Evolutionary conservation across 345 rosid species (phyloP).

Genomic region (Gossypium longicalyx): DNA sequence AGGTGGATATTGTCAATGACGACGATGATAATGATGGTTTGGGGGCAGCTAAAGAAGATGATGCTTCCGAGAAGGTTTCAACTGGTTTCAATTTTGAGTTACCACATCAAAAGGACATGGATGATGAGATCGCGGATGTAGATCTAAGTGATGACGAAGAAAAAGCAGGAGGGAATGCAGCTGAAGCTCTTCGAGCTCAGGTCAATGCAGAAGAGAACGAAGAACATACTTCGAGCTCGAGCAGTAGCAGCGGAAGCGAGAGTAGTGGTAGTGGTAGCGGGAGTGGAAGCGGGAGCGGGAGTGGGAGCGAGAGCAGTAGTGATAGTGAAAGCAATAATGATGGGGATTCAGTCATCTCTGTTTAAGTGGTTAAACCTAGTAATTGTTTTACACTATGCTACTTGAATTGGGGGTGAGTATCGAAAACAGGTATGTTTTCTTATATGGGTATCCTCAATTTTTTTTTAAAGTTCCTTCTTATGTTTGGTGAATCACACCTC

Average conservation of each 20-base stretch:
- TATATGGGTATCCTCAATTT: not conserved
- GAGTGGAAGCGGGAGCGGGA: conserved; percentile 42
- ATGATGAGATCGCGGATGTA: conserved; percentile 79
- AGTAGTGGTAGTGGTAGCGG: conserved; percentile 42
- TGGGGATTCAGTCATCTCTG: conserved; percentile 34
- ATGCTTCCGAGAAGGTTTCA: conserved; percentile 27
- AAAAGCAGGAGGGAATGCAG: conserved; percentile 59
- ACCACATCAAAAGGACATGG: conserved; percentile 47
- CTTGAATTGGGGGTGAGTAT: not conserved
- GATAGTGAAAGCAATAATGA: conserved; percentile 5
- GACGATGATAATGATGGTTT: conserved; percentile 28
- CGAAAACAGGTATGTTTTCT: not conserved
- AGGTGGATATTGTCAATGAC: conserved; percentile 36
- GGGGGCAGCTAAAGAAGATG: conserved; percentile 19
- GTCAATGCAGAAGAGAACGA: conserved; percentile 51
- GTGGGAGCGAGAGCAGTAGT: conserved; percentile 33
- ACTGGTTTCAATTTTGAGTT: conserved; percentile 50
- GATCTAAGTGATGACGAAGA: conserved; percentile 61
- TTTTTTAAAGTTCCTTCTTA: not conserved
- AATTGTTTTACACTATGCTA: not conserved
- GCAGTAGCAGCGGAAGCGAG: conserved; percentile 55
- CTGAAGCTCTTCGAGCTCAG: conserved; percentile 83
- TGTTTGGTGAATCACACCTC: not conserved
- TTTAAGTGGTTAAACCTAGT: conserved; percentile 14
- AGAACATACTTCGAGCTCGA: conserved; percentile 43